Evolutionary conservation across 257 asterid genomes (phyloP).

Genomic region (Phtheirospermum japonicum): DNA sequence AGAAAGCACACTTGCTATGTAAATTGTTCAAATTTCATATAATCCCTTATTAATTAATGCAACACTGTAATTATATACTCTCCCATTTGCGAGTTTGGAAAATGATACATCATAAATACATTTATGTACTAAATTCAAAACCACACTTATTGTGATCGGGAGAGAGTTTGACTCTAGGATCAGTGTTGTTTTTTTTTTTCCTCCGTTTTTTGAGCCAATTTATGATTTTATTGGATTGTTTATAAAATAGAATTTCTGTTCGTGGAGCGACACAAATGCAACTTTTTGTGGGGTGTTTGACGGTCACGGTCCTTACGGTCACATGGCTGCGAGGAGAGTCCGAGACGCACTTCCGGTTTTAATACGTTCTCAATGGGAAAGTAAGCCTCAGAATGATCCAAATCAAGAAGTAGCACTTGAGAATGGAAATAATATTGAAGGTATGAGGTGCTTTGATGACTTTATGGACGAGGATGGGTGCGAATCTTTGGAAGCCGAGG

Average conservation of each 20-base stretch:
- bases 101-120: too few species aligned
- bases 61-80: too few species aligned
- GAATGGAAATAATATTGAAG: slow-evolving; percentile 39
- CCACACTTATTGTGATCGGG: too few species aligned
- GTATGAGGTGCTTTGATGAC: slow-evolving; percentile 62
- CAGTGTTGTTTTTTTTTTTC: slow-evolving; percentile 1
- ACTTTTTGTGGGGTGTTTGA: slow-evolving; percentile 93
- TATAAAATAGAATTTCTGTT: slow-evolving; percentile 65
- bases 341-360: slow-evolving; percentile 79
- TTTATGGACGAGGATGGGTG: slow-evolving; percentile 70
- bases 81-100: too few species aligned
- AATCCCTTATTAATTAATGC: too few species aligned
- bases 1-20: too few species aligned
- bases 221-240: slow-evolving; percentile 69
- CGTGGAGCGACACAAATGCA: slow-evolving; percentile 48
- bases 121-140: too few species aligned
- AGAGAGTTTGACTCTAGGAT: neutral
- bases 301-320: slow-evolving; percentile 98
- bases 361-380: slow-evolving; percentile 65
- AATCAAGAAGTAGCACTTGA: slow-evolving; percentile 26
- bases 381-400: slow-evolving; percentile 39
- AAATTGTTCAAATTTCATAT: too few species aligned
- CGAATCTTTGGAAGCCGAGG: slow-evolving; percentile 65
- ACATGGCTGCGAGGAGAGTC: slow-evolving; percentile 93
- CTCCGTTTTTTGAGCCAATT: slow-evolving; percentile 44